phyloP scores from a whole-genome alignment of 768 basidiomycete genomes.

The Symmetrospora coprosmae region DNA sequence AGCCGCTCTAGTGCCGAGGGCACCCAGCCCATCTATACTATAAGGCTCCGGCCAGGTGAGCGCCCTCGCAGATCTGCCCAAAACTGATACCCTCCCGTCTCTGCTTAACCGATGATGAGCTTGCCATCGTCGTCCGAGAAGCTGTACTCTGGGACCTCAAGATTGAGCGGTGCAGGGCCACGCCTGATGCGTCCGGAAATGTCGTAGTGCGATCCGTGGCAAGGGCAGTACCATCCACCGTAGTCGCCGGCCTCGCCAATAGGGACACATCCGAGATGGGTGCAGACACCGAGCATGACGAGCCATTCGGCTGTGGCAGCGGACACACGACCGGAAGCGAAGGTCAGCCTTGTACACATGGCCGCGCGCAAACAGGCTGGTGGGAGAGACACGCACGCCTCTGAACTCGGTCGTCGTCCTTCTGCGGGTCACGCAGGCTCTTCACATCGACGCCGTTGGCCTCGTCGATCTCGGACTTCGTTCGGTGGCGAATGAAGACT shows the following conservation, averaged over 20 bases:
- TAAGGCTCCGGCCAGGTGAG: no score
- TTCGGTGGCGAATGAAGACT: constrained; percentile 96
- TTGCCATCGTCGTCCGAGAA: constrained; percentile 24
- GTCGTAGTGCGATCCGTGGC: constrained; percentile 97
- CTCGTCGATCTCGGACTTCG: constrained; percentile 77
- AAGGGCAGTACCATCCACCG: constrained; percentile 97
- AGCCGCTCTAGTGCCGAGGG: no score
- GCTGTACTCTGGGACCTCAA: constrained; percentile 49
- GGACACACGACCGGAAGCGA: neutral
- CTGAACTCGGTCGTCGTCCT: constrained; percentile 72
- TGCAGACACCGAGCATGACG: constrained; percentile 59
- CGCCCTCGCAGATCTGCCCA: no score
- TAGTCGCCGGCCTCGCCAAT: constrained; percentile 65
- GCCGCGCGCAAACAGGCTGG: neutral
- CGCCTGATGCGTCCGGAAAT: constrained; percentile 94
- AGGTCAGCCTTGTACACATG: neutral
- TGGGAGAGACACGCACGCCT: constrained; percentile 64
- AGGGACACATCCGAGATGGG: constrained; percentile 94
- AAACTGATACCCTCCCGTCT: no score
- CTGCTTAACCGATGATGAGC: constrained; percentile 27
- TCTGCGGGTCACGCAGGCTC: constrained; percentile 74
- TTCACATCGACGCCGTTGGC: constrained; percentile 75
- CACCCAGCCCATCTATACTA: no score
- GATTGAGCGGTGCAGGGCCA: constrained; percentile 94
- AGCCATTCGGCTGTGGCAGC: constrained; percentile 33